These are phyloP conservation scores for Pseudogymnoascus pannorum DNA, from an alignment of 2,329 filamentous ascomycete species.

Conservation along the genomic window DNA sequence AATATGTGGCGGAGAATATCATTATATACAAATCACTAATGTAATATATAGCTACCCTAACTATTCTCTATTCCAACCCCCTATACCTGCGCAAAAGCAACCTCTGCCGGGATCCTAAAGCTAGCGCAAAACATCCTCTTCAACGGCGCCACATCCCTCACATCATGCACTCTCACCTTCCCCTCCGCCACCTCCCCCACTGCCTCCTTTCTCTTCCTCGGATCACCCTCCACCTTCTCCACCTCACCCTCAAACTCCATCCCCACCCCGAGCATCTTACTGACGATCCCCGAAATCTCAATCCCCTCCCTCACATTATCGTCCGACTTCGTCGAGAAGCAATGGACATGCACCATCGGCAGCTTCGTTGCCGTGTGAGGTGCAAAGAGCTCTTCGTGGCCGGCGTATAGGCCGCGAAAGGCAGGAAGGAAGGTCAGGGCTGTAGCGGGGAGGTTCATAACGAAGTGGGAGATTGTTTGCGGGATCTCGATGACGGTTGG, in stretches of 20 bases:
- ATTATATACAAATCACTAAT: background rate
- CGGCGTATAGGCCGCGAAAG: constrained; percentile 77
- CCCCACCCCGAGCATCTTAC: constrained; percentile 39
- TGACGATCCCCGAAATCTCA: constrained; percentile 29
- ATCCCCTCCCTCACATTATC: constrained; percentile 53
- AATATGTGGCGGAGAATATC: background rate
- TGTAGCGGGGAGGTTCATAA: constrained; percentile 94
- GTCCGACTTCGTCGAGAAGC: constrained; percentile 78
- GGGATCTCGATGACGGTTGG: constrained; percentile 51
- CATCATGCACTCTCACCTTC: constrained; percentile 53
- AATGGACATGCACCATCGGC: constrained; percentile 88
- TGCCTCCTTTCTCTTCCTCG: constrained; percentile 28
- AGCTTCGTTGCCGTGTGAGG: constrained; percentile 53
- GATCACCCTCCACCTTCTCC: constrained; percentile 34
- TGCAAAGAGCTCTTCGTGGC: constrained; percentile 56
- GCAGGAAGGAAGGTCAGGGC: constrained; percentile 72
- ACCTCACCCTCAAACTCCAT: constrained; percentile 36
- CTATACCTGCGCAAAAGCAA: constrained; percentile 57
- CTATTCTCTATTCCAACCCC: background rate
- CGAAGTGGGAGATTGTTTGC: constrained; percentile 78
- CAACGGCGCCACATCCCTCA: constrained; percentile 82
- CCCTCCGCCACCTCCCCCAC: constrained; percentile 37
- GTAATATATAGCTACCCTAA: background rate
- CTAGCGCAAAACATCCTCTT: constrained; percentile 97
- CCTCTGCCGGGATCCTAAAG: constrained; percentile 74